Percentiles rank a stretch among this genome's conserved stretches.
These are phyloP conservation scores for Chalara sp. DNA, from an alignment of 2,329 filamentous ascomycete species.

Conservation along the genomic window DNA sequence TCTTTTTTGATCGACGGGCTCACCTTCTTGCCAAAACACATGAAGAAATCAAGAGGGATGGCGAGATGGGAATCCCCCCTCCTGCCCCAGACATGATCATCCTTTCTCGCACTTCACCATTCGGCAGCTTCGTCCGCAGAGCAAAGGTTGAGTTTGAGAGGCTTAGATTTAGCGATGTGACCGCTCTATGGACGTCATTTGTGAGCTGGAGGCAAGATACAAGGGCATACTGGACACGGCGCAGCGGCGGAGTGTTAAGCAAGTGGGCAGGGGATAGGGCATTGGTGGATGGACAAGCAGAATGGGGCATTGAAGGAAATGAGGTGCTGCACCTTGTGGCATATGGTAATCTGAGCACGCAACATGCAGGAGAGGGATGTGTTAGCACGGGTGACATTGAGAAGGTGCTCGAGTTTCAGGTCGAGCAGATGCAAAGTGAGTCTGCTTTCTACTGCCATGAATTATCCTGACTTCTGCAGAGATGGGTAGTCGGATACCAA, in stretches of 20 bases:
- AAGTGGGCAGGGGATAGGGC: constrained; percentile 52
- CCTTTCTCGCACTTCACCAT: constrained; percentile 66
- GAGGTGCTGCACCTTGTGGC: constrained; percentile 29
- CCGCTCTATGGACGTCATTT: constrained; percentile 76
- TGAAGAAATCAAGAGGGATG: constrained; percentile 50
- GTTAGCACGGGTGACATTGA: constrained; percentile 77
- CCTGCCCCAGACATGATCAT: constrained; percentile 47
- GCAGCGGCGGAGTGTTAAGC: constrained; percentile 37
- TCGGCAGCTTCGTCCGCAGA: constrained; percentile 74
- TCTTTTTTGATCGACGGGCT: constrained; percentile 60
- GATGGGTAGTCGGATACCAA: constrained; percentile 70
- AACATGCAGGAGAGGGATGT: constrained; percentile 28
- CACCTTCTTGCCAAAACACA: constrained; percentile 54
- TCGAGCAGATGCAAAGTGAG: constrained; percentile 77
- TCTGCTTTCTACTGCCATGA: constrained; percentile 3
- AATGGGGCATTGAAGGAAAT: constrained; percentile 43
- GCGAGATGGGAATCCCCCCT: constrained; percentile 43
- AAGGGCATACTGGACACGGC: constrained; percentile 50
- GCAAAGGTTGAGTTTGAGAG: constrained; percentile 73
- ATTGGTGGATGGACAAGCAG: constrained; percentile 40
- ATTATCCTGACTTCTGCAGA: constrained; percentile 37
- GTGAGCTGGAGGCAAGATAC: constrained; percentile 75
- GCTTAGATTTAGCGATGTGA: constrained; percentile 71
- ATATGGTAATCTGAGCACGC: constrained; percentile 17
- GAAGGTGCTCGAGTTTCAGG: constrained; percentile 76